Evolutionary conservation across 805 yeast species (phyloP).

Genomic region (Candida insectalens): DNA sequence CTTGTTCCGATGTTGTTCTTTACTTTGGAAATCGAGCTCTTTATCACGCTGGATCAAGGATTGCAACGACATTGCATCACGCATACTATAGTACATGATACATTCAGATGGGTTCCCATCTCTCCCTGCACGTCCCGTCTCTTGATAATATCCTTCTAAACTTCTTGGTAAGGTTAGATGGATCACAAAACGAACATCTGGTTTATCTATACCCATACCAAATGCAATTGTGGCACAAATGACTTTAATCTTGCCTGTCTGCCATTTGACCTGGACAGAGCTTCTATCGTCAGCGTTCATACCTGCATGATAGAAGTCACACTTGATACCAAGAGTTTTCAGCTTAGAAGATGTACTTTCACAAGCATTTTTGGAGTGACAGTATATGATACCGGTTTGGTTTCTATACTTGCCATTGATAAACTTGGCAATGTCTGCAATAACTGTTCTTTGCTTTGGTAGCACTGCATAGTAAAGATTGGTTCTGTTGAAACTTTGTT

Average conservation of each 20-base stretch:
- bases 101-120: slow-evolving; percentile 83
- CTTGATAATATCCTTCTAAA: slow-evolving; percentile 94
- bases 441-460: slow-evolving; percentile 47
- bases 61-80: slow-evolving; percentile 71
- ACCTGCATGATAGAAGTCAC: slow-evolving; percentile 91
- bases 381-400: slow-evolving; percentile 82
- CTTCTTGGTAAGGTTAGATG: slow-evolving; percentile 85
- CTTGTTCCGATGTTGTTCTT: slow-evolving; percentile 69
- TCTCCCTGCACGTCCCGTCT: slow-evolving; percentile 97
- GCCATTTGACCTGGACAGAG: slow-evolving; percentile 76
- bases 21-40: slow-evolving; percentile 51
- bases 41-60: slow-evolving; percentile 69
- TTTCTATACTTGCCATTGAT: slow-evolving; percentile 41
- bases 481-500: slow-evolving; percentile 87
- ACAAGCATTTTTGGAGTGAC: slow-evolving; percentile 84
- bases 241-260: slow-evolving; percentile 54
- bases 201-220: slow-evolving; percentile 98
- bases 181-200: slow-evolving; percentile 87
- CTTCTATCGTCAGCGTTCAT: slow-evolving; percentile 70
- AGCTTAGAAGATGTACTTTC: slow-evolving; percentile 68
- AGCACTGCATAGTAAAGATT: slow-evolving; percentile 74
- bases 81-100: slow-evolving; percentile 68
- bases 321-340: slow-evolving; percentile 47
- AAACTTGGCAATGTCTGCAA: slow-evolving; percentile 50
- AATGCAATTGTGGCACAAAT: slow-evolving; percentile 97